Percentiles rank a stretch among this genome's conserved stretches.
Conservation (phyloP, 805 yeast genomes). For the Komagataella phaffii region DNA sequence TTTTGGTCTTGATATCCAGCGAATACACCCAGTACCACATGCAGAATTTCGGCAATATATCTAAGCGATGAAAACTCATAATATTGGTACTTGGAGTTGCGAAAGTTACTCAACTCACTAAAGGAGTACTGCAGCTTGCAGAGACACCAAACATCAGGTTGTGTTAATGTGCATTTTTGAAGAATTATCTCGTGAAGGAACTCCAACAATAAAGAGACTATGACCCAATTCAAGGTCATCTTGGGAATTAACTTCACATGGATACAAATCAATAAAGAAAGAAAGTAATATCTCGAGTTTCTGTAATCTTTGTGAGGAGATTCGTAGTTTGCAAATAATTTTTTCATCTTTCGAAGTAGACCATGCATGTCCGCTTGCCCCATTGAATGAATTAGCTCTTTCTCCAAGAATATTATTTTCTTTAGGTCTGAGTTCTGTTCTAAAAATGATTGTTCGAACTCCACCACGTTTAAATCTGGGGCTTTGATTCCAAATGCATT, state of each 20-base stretch:
- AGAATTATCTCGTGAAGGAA: neutral
- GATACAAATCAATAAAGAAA: neutral
- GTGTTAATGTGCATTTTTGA: neutral
- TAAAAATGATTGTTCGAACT: neutral
- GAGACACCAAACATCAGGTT: neutral
- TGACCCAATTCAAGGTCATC: neutral
- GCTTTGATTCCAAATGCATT: neutral
- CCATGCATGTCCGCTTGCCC: neutral
- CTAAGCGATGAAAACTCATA: neutral
- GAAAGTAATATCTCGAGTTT: neutral
- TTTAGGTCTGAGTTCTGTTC: neutral
- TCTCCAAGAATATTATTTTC: neutral
- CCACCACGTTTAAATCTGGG: neutral
- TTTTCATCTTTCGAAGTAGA: neutral
- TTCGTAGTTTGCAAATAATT: neutral
- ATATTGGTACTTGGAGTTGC: neutral
- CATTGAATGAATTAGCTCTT: neutral
- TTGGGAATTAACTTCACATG: neutral
- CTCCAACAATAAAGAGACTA: neutral
- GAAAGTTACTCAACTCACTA: neutral
- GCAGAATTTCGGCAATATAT: neutral
- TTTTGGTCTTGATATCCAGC: neutral
- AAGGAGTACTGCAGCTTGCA: neutral
- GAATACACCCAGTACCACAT: neutral
- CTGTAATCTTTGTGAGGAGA: neutral